phyloP scores from a whole-genome alignment of 768 basidiomycete genomes.

The Cystobasidium tubakii region DNA sequence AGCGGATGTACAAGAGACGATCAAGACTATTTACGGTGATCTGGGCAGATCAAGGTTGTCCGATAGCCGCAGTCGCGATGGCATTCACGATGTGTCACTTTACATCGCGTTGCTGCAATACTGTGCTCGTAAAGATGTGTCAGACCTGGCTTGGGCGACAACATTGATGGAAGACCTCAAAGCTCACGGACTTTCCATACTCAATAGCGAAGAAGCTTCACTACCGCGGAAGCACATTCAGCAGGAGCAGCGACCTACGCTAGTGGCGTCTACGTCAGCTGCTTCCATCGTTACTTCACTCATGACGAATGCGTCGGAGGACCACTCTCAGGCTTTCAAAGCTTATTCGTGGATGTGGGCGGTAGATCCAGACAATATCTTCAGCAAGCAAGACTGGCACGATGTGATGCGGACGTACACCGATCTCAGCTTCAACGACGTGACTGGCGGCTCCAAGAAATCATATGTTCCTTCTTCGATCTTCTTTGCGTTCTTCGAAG shows the following conservation, averaged over 20 bases:
- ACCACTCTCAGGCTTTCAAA: conserved; percentile 58
- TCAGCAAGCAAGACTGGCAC: conserved; percentile 43
- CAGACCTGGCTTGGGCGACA: conserved; percentile 39
- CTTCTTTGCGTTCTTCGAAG: conserved; percentile 53
- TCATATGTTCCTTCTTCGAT: conserved; percentile 52
- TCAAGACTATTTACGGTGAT: conserved; percentile 42
- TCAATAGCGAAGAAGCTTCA: conserved; percentile 53
- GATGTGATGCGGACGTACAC: conserved; percentile 51
- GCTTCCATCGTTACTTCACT: conserved; percentile 58
- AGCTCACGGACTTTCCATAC: conserved; percentile 11
- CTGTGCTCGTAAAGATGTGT: conserved; percentile 37
- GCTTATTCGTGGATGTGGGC: conserved; percentile 55
- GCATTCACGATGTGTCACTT: conserved; percentile 34
- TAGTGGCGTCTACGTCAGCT: conserved; percentile 54
- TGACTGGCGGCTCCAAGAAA: conserved; percentile 55
- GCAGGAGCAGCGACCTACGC: conserved; percentile 34
- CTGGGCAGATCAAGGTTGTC: conserved; percentile 22
- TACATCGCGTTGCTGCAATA: conserved; percentile 39
- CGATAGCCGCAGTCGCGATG: background rate
- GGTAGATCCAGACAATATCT: conserved; percentile 43
- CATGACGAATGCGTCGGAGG: conserved; percentile 60
- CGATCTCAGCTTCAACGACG: conserved; percentile 62
- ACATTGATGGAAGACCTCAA: conserved; percentile 63
- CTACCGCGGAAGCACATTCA: background rate
- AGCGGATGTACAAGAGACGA: background rate